Evolutionary conservation across 208 protist species (phyloP).

Genomic region (Trypanosoma rangeli): DNA sequence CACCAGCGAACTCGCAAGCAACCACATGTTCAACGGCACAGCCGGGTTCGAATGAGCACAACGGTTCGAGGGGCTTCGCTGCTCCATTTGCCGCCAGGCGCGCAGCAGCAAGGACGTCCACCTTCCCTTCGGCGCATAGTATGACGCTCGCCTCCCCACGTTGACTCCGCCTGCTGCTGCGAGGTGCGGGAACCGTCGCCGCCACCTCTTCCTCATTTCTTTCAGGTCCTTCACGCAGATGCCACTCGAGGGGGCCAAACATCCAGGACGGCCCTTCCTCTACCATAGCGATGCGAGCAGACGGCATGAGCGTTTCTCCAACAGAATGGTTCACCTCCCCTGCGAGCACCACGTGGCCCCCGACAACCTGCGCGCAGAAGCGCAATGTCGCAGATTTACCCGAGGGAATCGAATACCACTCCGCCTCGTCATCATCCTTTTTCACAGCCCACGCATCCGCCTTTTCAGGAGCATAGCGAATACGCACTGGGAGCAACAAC

Average conservation of each 20-base stretch:
- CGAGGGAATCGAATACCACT: constrained; percentile 8
- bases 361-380: constrained; percentile 12
- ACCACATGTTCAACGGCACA: constrained; percentile 60
- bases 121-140: constrained; percentile 6
- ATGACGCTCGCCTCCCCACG: constrained; percentile 4
- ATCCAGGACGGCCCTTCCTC: constrained; percentile 7
- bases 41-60: constrained; percentile 40
- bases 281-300: background rate
- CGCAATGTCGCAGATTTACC: background rate
- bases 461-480: constrained; percentile 2
- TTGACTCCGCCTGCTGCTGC: too few relatives aligned
- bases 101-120: constrained; percentile 11
- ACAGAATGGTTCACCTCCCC: background rate
- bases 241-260: background rate
- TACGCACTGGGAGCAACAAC: background rate
- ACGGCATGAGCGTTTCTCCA: constrained; percentile 1
- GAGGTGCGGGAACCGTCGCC: background rate
- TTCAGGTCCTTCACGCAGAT: background rate
- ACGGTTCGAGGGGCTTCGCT: constrained; percentile 14
- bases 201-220: background rate
- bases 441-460: constrained; percentile 9
- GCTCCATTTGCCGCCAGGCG: background rate
- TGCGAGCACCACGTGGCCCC: constrained; percentile 4
- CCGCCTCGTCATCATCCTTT: background rate
- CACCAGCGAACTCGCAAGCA: constrained; percentile 46